Conservation (phyloP, 1,139 yeast genomes). For the Pichia sp. region DNA sequence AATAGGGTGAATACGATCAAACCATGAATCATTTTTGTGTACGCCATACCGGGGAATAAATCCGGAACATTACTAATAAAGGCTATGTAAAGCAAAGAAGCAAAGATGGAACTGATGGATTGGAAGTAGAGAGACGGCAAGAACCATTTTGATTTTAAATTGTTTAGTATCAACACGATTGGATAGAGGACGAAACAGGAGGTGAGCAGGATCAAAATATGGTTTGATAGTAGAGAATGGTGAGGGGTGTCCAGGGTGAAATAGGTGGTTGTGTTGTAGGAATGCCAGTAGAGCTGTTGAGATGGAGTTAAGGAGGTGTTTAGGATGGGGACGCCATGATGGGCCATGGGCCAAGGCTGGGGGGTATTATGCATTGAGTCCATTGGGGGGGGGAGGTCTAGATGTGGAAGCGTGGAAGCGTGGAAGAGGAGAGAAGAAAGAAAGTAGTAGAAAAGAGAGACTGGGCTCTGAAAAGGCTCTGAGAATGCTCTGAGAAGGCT, state of each 20-base stretch:
- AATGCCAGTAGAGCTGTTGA: slow-evolving; percentile 72
- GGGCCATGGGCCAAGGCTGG: slow-evolving; percentile 42
- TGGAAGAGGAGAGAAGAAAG: not conserved
- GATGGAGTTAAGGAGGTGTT: slow-evolving; percentile 62
- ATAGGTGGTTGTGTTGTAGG: slow-evolving; percentile 74
- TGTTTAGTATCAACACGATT: slow-evolving; percentile 56
- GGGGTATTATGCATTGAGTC: slow-evolving; percentile 25
- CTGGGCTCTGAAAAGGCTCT: no score
- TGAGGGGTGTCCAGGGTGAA: slow-evolving; percentile 50
- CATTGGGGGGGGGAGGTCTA: not conserved
- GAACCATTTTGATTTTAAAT: slow-evolving; percentile 51
- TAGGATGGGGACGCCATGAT: slow-evolving; percentile 74
- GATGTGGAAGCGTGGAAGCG: no score
- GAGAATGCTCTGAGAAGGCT: no score
- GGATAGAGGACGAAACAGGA: slow-evolving; percentile 65
- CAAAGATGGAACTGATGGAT: slow-evolving; percentile 38
- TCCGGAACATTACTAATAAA: slow-evolving; percentile 58
- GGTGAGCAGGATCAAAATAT: slow-evolving; percentile 41
- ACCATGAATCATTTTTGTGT: slow-evolving; percentile 58
- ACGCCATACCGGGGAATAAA: slow-evolving; percentile 73
- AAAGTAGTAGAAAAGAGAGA: no score
- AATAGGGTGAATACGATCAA: slow-evolving; percentile 45
- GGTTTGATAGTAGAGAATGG: slow-evolving; percentile 51
- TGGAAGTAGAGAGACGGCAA: slow-evolving; percentile 52
- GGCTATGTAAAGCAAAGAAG: slow-evolving; percentile 53